These are phyloP conservation scores for Aspergillus texensis DNA, from an alignment of 2,329 filamentous ascomycete genomes.

Conservation along the genomic window DNA sequence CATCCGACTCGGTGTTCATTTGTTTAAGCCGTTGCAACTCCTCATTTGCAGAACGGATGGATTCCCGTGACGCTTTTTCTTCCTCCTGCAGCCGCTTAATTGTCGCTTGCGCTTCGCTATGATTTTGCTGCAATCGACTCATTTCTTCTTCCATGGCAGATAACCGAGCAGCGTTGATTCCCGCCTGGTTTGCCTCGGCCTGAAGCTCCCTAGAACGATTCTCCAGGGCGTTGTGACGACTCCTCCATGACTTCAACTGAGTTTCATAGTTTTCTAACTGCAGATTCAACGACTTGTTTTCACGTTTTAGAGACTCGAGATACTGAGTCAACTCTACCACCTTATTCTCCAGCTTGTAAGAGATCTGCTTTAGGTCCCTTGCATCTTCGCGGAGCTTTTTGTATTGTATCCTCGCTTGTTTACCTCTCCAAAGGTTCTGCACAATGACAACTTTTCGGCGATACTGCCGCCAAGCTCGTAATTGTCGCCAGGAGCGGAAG, in stretches of 20 bases:
- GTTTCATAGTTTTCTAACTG: constrained; percentile 96
- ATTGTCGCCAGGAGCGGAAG: constrained; percentile 79
- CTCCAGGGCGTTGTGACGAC: constrained; percentile 85
- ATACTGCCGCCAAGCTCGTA: constrained; percentile 83
- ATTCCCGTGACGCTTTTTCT: constrained; percentile 82
- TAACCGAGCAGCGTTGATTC: constrained; percentile 88
- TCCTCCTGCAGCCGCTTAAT: constrained; percentile 95
- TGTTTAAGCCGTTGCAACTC: constrained; percentile 81
- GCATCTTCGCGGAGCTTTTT: constrained; percentile 93
- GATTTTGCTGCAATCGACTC: constrained; percentile 83
- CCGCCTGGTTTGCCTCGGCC: constrained; percentile 94
- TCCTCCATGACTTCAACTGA: constrained; percentile 96
- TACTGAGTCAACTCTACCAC: constrained; percentile 97
- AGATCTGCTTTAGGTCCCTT: constrained; percentile 97
- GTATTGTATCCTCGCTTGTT: constrained; percentile 76
- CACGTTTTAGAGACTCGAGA: constrained; percentile 85
- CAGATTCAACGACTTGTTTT: constrained; percentile 85
- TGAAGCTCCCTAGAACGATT: constrained; percentile 90
- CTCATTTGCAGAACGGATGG: constrained; percentile 73
- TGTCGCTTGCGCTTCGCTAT: constrained; percentile 86
- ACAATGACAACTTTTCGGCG: constrained; percentile 86
- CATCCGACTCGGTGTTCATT: constrained; percentile 74
- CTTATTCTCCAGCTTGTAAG: constrained; percentile 99
- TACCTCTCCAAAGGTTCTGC: constrained; percentile 92
- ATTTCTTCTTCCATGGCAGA: constrained; percentile 94